These are phyloP conservation scores for Telfairia occidentalis DNA, from an alignment of 331 rosid genomes.

Conservation along the genomic window DNA sequence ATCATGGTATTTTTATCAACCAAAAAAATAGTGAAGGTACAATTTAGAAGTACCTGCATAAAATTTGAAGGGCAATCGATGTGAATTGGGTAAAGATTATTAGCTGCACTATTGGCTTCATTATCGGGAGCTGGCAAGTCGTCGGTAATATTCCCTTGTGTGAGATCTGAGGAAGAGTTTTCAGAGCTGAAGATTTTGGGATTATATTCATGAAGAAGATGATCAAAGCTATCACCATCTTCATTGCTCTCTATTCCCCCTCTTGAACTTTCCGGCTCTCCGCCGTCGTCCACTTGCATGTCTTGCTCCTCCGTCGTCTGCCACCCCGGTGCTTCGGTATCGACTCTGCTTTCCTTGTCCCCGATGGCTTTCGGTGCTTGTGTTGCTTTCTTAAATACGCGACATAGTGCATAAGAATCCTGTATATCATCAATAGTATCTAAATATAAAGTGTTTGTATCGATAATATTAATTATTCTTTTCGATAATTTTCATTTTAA, in stretches of 20 bases:
- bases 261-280: background rate
- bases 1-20: conserved; percentile 16
- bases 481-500: background rate
- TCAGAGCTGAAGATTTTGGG: conserved; percentile 11
- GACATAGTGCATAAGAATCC: conserved; percentile 95
- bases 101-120: conserved; percentile 68
- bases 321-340: conserved; percentile 11
- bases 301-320: conserved; percentile 29
- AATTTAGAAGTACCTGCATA: conserved; percentile 47
- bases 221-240: conserved; percentile 8
- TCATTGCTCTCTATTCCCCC: conserved; percentile 11
- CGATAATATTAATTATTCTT: too few relatives aligned
- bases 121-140: conserved; percentile 30
- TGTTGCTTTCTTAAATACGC: conserved; percentile 72
- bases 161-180: conserved; percentile 4
- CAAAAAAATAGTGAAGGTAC: background rate
- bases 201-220: background rate
- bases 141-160: conserved; percentile 6
- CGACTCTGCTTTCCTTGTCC: conserved; percentile 26
- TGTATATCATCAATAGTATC: conserved; percentile 11
- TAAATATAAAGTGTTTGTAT: background rate
- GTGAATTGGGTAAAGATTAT: conserved; percentile 37
- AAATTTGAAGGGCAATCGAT: conserved; percentile 40
- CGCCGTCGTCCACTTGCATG: background rate
- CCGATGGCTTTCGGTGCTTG: conserved; percentile 28